Percentiles rank a stretch among this genome's conserved stretches.
These are phyloP conservation scores for Bruguiera parviflora DNA, from an alignment of 345 rosid species.

Conservation along the genomic window DNA sequence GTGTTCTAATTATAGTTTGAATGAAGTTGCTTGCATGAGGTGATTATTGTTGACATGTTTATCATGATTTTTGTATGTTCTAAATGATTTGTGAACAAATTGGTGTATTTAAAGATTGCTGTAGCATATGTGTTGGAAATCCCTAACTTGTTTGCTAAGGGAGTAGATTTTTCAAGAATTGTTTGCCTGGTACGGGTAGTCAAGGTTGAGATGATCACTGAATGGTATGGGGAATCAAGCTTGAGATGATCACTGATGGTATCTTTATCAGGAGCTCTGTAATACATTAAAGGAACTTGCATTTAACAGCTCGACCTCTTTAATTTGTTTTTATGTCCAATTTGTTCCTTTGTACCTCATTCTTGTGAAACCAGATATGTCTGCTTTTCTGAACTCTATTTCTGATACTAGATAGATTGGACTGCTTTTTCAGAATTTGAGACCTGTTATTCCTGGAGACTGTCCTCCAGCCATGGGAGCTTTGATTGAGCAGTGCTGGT, in stretches of 20 bases:
- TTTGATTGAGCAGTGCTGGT: conserved; percentile 93
- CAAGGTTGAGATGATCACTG: background rate
- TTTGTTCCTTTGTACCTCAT: background rate
- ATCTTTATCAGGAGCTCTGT: background rate
- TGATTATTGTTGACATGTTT: no score
- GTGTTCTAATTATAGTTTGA: no score
- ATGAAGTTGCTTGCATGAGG: no score
- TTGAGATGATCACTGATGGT: background rate
- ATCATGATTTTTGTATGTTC: background rate
- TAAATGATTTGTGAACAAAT: background rate
- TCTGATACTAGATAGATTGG: conserved; percentile 3
- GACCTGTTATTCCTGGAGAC: conserved; percentile 68
- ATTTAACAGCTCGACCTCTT: background rate
- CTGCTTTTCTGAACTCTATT: background rate
- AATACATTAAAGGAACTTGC: background rate
- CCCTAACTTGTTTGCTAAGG: background rate
- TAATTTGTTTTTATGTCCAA: background rate
- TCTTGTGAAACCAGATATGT: background rate
- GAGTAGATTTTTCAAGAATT: background rate
- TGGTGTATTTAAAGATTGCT: background rate
- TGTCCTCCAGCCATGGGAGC: conserved; percentile 80
- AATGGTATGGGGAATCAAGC: background rate
- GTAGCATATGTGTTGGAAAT: background rate
- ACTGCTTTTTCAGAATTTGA: conserved; percentile 51
- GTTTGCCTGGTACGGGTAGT: background rate